Evolutionary conservation across 2,329 filamentous ascomycete genomes (phyloP), one percentile per base, ranked within the genome.

Genomic region (Emmonsiellopsis sp.): DNA sequence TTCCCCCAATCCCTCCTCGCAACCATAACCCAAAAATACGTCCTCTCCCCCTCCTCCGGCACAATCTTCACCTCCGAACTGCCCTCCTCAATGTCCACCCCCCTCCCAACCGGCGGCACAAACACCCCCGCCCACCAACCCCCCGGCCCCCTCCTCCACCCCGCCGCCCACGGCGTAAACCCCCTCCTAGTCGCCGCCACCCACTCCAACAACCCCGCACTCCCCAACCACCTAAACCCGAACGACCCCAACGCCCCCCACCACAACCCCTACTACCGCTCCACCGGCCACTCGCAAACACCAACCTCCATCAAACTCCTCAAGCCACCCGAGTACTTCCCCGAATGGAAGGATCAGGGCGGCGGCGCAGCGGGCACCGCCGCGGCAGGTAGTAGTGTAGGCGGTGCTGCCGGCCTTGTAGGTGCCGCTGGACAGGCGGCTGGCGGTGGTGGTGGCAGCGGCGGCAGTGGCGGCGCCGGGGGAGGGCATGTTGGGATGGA

Each of bases 41-140:
- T 96, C 52, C 84, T 98, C 60, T 95, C 91, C 1, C 93, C 93
- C 0, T 91, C 86, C 31, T 92, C 89, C 1, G 90, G 89, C 50
- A 96, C 91, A 42, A 97, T 97, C 64, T 97, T 97, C 77, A 95
- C 91, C 37, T 95, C 90, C 20, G 93, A 98, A 70, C 83, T 97
- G 38, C 93, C 93, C 7, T 96, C 90, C 7, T 92, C 93, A 71
- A 82, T 96, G 66, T 90, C 88, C 32, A 97, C 93, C 0, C 93
- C 93, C 1, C 80, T 86, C 9, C 91, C 89, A 16, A 97, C 92
- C 0, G 92, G 92, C 35, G 83, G 90, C 13, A 93, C 95, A 70
- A 97, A 92, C 1, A 94, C 93, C 0, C 89, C 88, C 2, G 64
- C 74, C 46, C 59, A 62, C 34, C 76, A 63, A 68, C 76, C 59